A percentile compares a stretch with the other conserved stretches of the same genome.
Conservation (phyloP, 1,284 basidiomycete genomes). For the Inonotus hispidus region DNA sequence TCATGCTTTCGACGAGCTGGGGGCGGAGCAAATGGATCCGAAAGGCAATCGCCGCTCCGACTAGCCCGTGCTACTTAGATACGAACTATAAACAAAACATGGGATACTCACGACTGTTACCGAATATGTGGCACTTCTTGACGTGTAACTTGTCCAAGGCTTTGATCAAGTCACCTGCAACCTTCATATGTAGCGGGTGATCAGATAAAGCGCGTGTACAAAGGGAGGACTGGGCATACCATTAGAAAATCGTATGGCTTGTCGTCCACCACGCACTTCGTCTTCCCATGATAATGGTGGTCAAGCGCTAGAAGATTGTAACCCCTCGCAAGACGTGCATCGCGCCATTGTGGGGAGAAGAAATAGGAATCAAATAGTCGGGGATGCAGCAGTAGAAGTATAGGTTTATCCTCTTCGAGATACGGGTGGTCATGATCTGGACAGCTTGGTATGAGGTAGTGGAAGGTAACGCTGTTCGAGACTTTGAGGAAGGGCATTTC, state of each 20-base stretch:
- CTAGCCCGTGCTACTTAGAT: neutral
- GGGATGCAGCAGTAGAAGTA: conserved; percentile 19
- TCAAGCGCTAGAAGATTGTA: conserved; percentile 21
- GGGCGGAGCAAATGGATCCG: conserved; percentile 12
- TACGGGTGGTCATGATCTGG: conserved; percentile 18
- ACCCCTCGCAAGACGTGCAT: conserved; percentile 19
- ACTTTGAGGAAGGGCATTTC: conserved; percentile 19
- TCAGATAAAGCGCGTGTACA: neutral
- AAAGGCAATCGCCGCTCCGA: conserved; percentile 8
- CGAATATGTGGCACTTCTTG: conserved; percentile 20
- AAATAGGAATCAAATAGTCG: conserved; percentile 21
- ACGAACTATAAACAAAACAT: conserved; percentile 9
- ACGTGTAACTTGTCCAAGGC: conserved; percentile 18
- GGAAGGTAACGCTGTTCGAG: conserved; percentile 11
- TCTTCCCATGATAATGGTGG: conserved; percentile 22
- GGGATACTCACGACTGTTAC: conserved; percentile 12
- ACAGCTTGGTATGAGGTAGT: conserved; percentile 20
- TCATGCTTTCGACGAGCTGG: conserved; percentile 15
- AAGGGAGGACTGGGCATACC: conserved; percentile 6
- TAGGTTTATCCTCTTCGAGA: conserved; percentile 18
- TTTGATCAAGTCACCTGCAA: conserved; percentile 19
- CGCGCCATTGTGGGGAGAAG: conserved; percentile 20
- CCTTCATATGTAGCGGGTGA: neutral
- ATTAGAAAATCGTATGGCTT: conserved; percentile 19
- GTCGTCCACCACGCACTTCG: conserved; percentile 17